Evolutionary conservation across 2,329 filamentous ascomycete genomes (phyloP).

Genomic region (Hypoxylon rubiginosum): DNA sequence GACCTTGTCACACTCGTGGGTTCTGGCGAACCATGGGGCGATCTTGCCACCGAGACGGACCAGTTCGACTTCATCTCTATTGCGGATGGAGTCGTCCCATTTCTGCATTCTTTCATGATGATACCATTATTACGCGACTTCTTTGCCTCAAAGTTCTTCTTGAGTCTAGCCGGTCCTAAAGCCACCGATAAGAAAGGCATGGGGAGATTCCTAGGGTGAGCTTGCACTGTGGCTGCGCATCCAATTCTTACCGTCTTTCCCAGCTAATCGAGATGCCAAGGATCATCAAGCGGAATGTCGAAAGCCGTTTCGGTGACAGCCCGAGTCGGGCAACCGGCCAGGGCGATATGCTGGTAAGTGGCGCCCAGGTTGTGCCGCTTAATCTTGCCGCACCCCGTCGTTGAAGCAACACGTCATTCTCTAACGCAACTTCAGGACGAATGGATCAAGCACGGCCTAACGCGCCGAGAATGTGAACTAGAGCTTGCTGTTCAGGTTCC

Average conservation of each 20-base stretch:
- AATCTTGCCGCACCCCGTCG: neutral
- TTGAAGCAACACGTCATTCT: neutral
- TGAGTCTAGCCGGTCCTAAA: slow-evolving; percentile 43
- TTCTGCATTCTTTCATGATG: slow-evolving; percentile 44
- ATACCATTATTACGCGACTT: slow-evolving; percentile 42
- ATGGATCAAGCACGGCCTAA: slow-evolving; percentile 46
- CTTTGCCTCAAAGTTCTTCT: slow-evolving; percentile 43
- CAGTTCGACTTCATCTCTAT: slow-evolving; percentile 45
- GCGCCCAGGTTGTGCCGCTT: neutral
- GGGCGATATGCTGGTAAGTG: slow-evolving; percentile 45
- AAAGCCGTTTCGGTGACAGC: slow-evolving; percentile 38
- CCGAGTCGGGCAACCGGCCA: slow-evolving; percentile 3
- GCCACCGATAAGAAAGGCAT: slow-evolving; percentile 45
- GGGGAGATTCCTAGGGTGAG: slow-evolving; percentile 45
- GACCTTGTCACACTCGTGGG: slow-evolving; percentile 46
- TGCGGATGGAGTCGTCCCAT: slow-evolving; percentile 40
- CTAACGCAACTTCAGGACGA: slow-evolving; percentile 37
- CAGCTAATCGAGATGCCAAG: slow-evolving; percentile 28
- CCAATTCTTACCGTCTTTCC: neutral
- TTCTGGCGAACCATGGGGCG: slow-evolving; percentile 46
- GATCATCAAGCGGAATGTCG: slow-evolving; percentile 38
- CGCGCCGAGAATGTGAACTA: slow-evolving; percentile 45
- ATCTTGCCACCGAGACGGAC: slow-evolving; percentile 45
- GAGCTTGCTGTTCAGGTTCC: slow-evolving; percentile 46
- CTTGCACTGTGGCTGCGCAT: slow-evolving; percentile 4